These are phyloP conservation scores for Eucalyptus shirleyi DNA, from an alignment of 345 rosid genomes.

Conservation along the genomic window DNA sequence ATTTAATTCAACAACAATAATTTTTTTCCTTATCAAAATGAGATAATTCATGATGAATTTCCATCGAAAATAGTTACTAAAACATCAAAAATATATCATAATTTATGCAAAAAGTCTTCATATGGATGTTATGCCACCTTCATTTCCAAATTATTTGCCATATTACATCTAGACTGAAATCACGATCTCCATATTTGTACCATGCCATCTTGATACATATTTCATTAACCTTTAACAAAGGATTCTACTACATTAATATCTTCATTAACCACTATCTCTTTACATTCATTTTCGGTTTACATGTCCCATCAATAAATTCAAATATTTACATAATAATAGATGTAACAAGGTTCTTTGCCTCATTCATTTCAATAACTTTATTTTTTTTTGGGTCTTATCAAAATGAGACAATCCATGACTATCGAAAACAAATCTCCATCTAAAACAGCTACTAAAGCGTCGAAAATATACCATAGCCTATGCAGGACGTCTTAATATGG, in stretches of 20 bases:
- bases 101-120: not conserved
- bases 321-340: not conserved
- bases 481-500: not conserved
- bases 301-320: not conserved
- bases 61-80: fast-evolving
- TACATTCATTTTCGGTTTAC: not conserved
- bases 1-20: not conserved
- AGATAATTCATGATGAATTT: not conserved
- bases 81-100: not conserved
- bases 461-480: not conserved
- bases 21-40: not conserved
- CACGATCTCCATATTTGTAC: too few relatives aligned
- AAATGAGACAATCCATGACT: not conserved
- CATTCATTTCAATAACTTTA: not conserved
- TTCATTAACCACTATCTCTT: not conserved
- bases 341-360: not conserved
- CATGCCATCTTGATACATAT: too few relatives aligned
- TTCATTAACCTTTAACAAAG: too few relatives aligned
- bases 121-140: not conserved
- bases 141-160: not conserved
- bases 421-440: not conserved
- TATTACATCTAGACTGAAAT: too few relatives aligned
- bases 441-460: not conserved
- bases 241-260: not conserved
- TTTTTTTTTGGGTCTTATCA: not conserved